Conservation (phyloP, 73 alveolate species). For the Paramecium sonneborni region DNA sequence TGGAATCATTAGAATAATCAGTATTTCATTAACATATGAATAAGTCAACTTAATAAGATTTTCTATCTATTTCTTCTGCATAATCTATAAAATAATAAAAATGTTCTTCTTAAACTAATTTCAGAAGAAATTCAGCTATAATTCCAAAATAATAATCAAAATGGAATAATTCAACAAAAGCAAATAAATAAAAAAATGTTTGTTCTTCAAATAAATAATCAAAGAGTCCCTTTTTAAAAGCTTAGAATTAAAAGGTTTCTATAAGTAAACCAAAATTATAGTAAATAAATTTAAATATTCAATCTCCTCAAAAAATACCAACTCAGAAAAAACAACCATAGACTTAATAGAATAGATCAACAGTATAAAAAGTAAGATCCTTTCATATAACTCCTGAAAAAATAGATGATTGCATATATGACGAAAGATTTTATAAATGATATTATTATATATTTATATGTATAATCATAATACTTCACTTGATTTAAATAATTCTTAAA, state of each 20-base stretch:
- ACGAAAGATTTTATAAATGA: conserved; percentile 13
- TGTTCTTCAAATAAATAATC: background rate
- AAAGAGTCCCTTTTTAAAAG: background rate
- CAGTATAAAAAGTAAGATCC: background rate
- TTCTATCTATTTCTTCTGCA: background rate
- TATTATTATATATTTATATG: background rate
- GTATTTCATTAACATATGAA: background rate
- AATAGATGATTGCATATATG: background rate
- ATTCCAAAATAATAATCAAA: background rate
- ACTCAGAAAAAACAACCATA: background rate
- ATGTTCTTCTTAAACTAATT: background rate
- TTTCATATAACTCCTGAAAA: background rate
- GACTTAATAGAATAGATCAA: background rate
- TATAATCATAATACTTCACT: background rate
- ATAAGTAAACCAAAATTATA: background rate
- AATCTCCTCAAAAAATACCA: background rate
- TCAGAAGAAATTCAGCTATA: background rate
- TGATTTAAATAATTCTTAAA: background rate
- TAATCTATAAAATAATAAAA: background rate
- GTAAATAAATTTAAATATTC: background rate
- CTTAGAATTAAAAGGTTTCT: background rate
- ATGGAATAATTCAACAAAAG: background rate
- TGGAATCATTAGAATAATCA: conserved; percentile 46
- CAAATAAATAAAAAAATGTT: background rate
- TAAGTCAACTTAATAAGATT: background rate